Base-by-base conservation (phyloP, 208 protist genomes). In the Crithidia thermophila region DNA sequence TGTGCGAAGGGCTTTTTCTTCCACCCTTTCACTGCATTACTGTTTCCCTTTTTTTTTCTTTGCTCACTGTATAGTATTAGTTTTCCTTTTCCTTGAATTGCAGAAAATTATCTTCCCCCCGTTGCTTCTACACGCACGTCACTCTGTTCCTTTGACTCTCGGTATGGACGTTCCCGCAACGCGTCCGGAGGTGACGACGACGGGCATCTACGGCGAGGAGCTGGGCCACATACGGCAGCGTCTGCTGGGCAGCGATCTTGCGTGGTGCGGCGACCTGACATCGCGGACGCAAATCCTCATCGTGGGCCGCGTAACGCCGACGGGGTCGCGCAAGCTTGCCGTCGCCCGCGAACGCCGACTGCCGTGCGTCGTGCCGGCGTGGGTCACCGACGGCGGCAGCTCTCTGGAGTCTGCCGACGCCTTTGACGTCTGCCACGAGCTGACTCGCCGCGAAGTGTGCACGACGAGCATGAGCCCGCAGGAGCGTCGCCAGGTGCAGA, bases 131-230 rank as follows among this genome's bases (percentile, higher is more conserved):
- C n/a, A n/a, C n/a, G n/a, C n/a, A n/a, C n/a, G n/a, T n/a, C n/a
- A n/a, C n/a, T n/a, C n/a, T n/a, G n/a, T n/a, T n/a, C n/a, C n/a
- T n/a, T n/a, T n/a, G n/a, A n/a, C n/a, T n/a, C 34, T 16, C 10
- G 11, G 36, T 16, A 79, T 72, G 67, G 60, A 75, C 28, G 67
- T 79, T n/a, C 66, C 74, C n/a, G 67, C 64, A 7, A 75, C 59
- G 14, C 49, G 62, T 16, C 85, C 81, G 50, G 69, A 85, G 56
- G 81, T 90, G 49, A 85, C 84, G 55, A 85, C 84, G 46, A 81
- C 77, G 4, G 84, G 73, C 49, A 80, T 90, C 43, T 72, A 84
- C 67, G 78, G 78, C 39, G 74, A 67, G n/a, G 65, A 80, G 39
- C 57, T 90, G 11, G 59, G 75, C 30, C 14, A 37, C 3, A 69